phyloP scores from a whole-genome alignment of 2,329 filamentous ascomycete species.

The Colletotrichum nymphaeae region DNA sequence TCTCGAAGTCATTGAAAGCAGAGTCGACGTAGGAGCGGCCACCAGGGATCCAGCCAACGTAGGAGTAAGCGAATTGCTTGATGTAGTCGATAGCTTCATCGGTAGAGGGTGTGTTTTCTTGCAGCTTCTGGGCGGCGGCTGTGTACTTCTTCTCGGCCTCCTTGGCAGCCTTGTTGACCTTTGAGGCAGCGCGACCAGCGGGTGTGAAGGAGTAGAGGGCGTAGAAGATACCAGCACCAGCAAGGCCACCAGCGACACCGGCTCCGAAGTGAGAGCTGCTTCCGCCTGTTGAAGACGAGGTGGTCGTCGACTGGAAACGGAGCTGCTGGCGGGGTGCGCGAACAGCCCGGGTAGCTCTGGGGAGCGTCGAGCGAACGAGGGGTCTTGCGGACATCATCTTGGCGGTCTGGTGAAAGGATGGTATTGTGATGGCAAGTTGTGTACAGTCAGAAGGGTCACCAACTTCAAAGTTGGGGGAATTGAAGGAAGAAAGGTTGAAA shows the following conservation, averaged over 20 bases:
- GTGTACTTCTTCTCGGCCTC: conserved; percentile 72
- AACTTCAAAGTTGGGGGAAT: neutral
- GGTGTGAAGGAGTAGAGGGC: conserved; percentile 57
- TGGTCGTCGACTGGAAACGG: conserved; percentile 56
- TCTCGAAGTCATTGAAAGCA: conserved; percentile 78
- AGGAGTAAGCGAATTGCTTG: conserved; percentile 73
- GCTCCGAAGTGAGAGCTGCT: conserved; percentile 49
- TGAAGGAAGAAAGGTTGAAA: neutral
- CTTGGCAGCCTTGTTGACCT: conserved; percentile 59
- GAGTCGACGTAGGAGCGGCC: conserved; percentile 75
- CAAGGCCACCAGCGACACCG: conserved; percentile 57
- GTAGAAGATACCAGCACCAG: conserved; percentile 55
- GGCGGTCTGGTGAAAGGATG: neutral
- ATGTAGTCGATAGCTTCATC: conserved; percentile 76
- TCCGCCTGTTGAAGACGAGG: conserved; percentile 42
- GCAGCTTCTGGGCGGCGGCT: conserved; percentile 68
- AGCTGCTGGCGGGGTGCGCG: conserved; percentile 43
- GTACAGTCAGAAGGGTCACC: neutral
- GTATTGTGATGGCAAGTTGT: too few species aligned
- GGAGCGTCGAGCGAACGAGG: conserved; percentile 42
- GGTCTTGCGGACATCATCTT: conserved; percentile 47
- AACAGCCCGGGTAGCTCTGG: conserved; percentile 41
- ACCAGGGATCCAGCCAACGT: conserved; percentile 79
- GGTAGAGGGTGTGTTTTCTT: conserved; percentile 71
- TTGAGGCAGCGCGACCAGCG: conserved; percentile 52